Evolutionary conservation across 441 rosid genomes (phyloP).

Genomic region (Capsella rubella): DNA sequence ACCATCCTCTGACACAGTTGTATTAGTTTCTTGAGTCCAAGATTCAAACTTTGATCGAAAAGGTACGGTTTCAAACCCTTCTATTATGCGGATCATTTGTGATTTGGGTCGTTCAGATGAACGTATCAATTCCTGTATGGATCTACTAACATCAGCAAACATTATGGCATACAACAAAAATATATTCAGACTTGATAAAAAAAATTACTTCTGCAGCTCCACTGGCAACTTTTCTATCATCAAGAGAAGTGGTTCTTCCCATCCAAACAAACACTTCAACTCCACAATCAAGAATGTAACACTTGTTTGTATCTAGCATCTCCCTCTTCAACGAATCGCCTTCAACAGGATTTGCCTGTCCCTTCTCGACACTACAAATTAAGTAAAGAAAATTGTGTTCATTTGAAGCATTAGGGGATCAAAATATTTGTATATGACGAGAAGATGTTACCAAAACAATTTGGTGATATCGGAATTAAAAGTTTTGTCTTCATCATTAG

Average conservation of each 20-base stretch:
- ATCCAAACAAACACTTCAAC: conserved; percentile 85
- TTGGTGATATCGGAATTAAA: conserved; percentile 50
- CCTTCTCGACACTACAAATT: conserved; percentile 77
- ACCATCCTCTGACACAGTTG: conserved; percentile 83
- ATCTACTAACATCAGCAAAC: conserved; percentile 38
- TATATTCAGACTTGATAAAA: not conserved
- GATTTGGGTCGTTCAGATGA: conserved; percentile 69
- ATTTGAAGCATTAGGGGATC: conserved; percentile 32
- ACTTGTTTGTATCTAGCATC: conserved; percentile 73
- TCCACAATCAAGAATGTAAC: conserved; percentile 83
- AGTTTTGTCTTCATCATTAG: conserved; percentile 52
- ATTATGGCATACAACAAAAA: conserved; percentile 14
- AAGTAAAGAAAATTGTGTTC: conserved; percentile 39
- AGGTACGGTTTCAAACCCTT: conserved; percentile 77
- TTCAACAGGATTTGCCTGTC: conserved; percentile 69
- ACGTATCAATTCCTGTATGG: conserved; percentile 71
- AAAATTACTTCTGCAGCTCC: conserved; percentile 73
- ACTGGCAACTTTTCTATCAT: conserved; percentile 78
- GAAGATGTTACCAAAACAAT: conserved; percentile 64
- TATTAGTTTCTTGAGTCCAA: conserved; percentile 75
- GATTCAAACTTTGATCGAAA: conserved; percentile 77
- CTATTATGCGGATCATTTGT: conserved; percentile 79
- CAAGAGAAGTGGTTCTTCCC: conserved; percentile 77
- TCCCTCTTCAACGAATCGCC: conserved; percentile 59
- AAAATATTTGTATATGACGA: conserved; percentile 3